These are phyloP conservation scores for Botrytis hyacinthi DNA, from an alignment of 2,329 filamentous ascomycete species.

Conservation along the genomic window DNA sequence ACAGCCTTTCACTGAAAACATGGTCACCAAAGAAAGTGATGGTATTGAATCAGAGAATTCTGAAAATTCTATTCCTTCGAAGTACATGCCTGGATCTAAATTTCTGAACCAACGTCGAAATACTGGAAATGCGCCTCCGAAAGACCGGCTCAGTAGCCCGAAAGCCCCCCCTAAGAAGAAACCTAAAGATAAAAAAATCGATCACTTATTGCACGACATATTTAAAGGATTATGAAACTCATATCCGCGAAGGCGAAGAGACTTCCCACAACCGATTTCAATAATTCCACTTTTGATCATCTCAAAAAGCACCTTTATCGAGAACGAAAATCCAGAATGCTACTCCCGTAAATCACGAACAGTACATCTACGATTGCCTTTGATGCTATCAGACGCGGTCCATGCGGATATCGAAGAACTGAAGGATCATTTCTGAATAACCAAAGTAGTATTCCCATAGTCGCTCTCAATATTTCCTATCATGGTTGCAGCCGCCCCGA, in stretches of 20 bases:
- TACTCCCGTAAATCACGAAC: too few relatives aligned
- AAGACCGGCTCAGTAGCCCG: not conserved
- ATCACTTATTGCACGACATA: not conserved
- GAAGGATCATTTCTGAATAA: too few relatives aligned
- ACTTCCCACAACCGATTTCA: not conserved
- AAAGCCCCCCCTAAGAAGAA: not conserved
- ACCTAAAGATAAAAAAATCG: not conserved
- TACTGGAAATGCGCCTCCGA: not conserved
- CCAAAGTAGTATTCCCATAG: too few relatives aligned
- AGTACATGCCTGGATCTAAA: fast-evolving
- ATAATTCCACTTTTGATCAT: not conserved
- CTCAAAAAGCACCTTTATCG: not conserved
- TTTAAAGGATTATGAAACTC: not conserved
- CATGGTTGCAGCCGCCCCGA: too few relatives aligned
- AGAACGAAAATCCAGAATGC: not conserved
- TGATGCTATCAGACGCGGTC: too few relatives aligned
- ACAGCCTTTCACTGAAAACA: too few relatives aligned
- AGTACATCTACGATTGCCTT: too few relatives aligned
- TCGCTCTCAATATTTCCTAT: too few relatives aligned
- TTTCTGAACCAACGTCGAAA: not conserved
- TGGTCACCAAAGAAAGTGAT: not conserved
- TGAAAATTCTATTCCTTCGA: not conserved
- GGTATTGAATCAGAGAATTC: not conserved
- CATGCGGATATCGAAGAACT: too few relatives aligned
- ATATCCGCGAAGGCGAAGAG: not conserved